Base-by-base conservation (phyloP, 2,329 filamentous ascomycete species). In the Colletotrichum salicis region DNA sequence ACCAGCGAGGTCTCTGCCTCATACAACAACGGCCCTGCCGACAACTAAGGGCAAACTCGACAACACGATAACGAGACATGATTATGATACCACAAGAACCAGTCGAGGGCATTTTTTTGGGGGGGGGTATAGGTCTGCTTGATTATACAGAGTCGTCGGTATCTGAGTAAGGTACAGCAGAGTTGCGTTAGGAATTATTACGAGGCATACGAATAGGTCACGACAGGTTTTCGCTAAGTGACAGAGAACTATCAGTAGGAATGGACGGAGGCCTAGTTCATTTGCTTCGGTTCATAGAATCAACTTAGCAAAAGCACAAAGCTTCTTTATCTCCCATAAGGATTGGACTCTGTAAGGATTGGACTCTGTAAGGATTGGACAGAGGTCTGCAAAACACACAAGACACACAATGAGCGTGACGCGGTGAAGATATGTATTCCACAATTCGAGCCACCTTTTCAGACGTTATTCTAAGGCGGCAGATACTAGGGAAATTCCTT, bases 361-460 rank as follows among this genome's bases (percentile, higher is more conserved):
- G n/a, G n/a, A n/a, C n/a, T n/a, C n/a, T n/a, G 41, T 4, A 35
- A 7, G 19, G 15, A 31, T 13, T 24, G 11, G 19, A 27, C 19
- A 41, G 13, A 22, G 10, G 19, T 35, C 37, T 24, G n/a, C 31
- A 3, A 22, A 15, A 62, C 29, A 52, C n/a, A 19, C 22, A 19
- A 48, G 24, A 24, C 27, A 15, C 37, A 22, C 48, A 29, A 12
- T 37, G 45, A 41, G 22, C n/a, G 29, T 55, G 13, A 11, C 5
- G 11, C 24, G 4, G 31, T 55, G 35, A 61, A 66, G 63, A 77
- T 77, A 85, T 94, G 91, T 94, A 89, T 90, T 72, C 91, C 88
- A 91, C 90, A 90, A 91, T 92, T 93, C 92, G 92, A 94, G 92
- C 92, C 87, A 91, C 92, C 91, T 91, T 90, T 89, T 94, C 92